Evolutionary conservation across 176 grass and related monocot species (phyloP).

Genomic region (Typha latifolia): DNA sequence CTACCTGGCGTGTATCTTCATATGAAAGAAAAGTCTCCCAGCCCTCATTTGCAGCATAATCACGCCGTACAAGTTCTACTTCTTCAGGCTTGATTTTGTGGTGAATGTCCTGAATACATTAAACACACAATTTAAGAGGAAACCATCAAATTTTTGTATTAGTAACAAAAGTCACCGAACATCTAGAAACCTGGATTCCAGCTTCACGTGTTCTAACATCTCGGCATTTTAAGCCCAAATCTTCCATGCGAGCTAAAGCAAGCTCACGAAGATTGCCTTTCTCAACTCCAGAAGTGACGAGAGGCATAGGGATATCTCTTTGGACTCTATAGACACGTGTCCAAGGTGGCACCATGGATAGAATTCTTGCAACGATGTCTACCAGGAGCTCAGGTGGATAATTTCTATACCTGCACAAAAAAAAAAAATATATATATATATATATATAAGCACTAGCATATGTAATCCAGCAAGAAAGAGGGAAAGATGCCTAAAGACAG

Average conservation of each 20-base stretch:
- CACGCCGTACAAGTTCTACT: slow-evolving; percentile 83
- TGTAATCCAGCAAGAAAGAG: not conserved
- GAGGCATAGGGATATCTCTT: slow-evolving; percentile 98
- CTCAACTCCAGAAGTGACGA: slow-evolving; percentile 97
- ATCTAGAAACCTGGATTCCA: slow-evolving; percentile 70
- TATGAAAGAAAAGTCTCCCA: slow-evolving; percentile 99
- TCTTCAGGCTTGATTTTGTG: slow-evolving; percentile 94
- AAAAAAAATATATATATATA: no score
- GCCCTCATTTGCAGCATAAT: slow-evolving; percentile 96
- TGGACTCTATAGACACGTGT: slow-evolving; percentile 91
- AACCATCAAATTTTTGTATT: not conserved
- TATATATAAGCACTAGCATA: not conserved
- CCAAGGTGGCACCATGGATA: slow-evolving; percentile 95
- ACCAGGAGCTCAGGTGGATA: slow-evolving; percentile 87
- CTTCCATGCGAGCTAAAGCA: slow-evolving; percentile 91
- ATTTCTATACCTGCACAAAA: slow-evolving; percentile 72
- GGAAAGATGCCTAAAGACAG: no score
- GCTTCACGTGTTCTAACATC: slow-evolving; percentile 98
- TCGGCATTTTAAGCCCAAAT: slow-evolving; percentile 92
- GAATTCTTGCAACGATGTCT: slow-evolving; percentile 88
- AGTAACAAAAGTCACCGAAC: not conserved
- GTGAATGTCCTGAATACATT: slow-evolving; percentile 67
- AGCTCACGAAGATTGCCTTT: slow-evolving; percentile 96
- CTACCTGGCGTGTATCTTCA: slow-evolving; percentile 91
- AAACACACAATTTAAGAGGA: slow-evolving; percentile 8